Evolutionary conservation across 176 grass and related monocot species (phyloP).

Genomic region (Raddia distichophylla): DNA sequence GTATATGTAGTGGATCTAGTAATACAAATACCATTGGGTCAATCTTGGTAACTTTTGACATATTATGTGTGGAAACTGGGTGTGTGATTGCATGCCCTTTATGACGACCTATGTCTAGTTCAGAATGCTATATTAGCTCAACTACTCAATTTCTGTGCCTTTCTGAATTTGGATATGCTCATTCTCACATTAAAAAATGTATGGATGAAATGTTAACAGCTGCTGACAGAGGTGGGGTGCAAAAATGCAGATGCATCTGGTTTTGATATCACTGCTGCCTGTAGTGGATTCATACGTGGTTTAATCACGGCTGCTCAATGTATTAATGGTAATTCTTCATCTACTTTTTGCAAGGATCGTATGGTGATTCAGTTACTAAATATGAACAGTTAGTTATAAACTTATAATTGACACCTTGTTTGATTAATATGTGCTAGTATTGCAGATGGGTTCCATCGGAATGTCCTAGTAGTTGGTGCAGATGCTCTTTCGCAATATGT

Average conservation of each 20-base stretch:
- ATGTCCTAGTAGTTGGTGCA: conserved; percentile 88
- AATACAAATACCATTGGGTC: background rate
- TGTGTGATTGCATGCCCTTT: background rate
- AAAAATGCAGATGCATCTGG: conserved; percentile 88
- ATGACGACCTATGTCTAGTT: background rate
- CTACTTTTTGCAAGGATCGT: too few relatives aligned
- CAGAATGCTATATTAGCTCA: background rate
- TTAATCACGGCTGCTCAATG: conserved; percentile 84
- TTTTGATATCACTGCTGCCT: conserved; percentile 91
- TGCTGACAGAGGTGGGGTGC: conserved; percentile 77
- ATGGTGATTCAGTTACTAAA: too few relatives aligned
- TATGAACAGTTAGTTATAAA: background rate
- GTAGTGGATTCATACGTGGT: conserved; percentile 90
- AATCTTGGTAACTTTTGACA: conserved; percentile 2
- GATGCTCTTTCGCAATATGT: conserved; percentile 92
- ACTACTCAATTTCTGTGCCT: background rate
- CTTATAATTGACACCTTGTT: too few relatives aligned
- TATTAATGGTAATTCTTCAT: conserved; percentile 68
- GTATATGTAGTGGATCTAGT: background rate
- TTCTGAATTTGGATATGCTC: background rate
- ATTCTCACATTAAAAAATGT: conserved; percentile 1
- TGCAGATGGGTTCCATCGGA: conserved; percentile 62
- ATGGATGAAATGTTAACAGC: conserved; percentile 50
- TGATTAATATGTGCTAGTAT: conserved; percentile 32
- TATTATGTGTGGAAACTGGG: background rate